phyloP scores from a whole-genome alignment of 129 eudicot species.

The Gnaphalium uliginosum region DNA sequence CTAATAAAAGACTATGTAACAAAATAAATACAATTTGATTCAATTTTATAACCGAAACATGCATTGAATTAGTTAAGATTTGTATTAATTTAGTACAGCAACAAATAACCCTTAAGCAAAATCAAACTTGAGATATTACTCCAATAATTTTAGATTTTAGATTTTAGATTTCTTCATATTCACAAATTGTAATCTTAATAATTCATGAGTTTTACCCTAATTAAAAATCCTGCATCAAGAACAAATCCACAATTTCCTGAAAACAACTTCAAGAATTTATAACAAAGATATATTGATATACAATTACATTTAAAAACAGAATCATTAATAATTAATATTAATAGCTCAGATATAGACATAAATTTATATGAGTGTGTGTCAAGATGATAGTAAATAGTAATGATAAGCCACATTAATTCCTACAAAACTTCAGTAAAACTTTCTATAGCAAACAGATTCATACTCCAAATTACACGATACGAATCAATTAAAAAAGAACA shows the following conservation, averaged over 20 bases:
- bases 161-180: neutral
- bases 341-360: neutral
- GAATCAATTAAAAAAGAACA: neutral
- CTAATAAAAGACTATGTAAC: neutral
- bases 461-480: conserved; percentile 12
- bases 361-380: neutral
- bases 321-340: neutral
- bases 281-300: neutral
- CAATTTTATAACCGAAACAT: neutral
- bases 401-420: conserved; percentile 3
- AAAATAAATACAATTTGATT: neutral
- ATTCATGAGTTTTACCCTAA: neutral
- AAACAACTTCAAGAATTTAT: neutral
- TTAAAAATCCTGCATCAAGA: neutral
- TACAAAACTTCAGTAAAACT: neutral
- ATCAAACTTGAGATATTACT: neutral
- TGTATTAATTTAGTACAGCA: conserved; percentile 1
- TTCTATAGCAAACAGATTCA: conserved; percentile 15
- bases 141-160: neutral
- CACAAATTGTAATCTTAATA: neutral
- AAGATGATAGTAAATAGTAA: neutral
- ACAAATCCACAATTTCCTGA: conserved; percentile 16
- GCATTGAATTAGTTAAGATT: neutral
- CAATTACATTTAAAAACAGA: neutral
- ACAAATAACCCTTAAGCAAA: neutral